Evolutionary conservation across 257 asterid genomes (phyloP).

Genomic region (Nyctanthes arbortristis): DNA sequence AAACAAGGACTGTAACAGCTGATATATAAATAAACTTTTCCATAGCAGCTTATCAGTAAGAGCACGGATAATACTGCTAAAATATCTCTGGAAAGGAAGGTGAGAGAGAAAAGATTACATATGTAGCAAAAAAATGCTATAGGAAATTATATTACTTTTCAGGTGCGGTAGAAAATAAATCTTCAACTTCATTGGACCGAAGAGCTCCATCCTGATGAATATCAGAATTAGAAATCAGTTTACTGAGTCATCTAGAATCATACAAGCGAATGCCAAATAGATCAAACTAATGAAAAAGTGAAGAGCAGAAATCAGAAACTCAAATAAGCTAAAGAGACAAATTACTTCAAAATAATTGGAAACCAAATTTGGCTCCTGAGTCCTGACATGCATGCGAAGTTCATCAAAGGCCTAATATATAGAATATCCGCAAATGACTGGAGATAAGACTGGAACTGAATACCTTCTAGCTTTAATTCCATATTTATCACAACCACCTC

Average conservation of each 20-base stretch:
- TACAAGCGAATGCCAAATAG: conserved; percentile 12
- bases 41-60: too few species aligned
- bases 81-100: conserved; percentile 2
- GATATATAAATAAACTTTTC: too few species aligned
- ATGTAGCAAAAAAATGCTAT: not conserved
- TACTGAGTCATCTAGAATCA: conserved; percentile 16
- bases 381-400: too few species aligned
- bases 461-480: too few species aligned
- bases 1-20: too few species aligned
- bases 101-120: not conserved
- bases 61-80: conserved; percentile 1
- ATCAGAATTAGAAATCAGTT: conserved; percentile 33
- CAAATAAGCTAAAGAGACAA: not conserved
- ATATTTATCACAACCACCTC: too few species aligned
- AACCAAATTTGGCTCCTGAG: too few species aligned
- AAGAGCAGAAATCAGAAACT: not conserved
- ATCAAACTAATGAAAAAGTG: conserved; percentile 4
- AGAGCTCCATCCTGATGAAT: conserved; percentile 84
- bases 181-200: conserved; percentile 82
- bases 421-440: too few species aligned
- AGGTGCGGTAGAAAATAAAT: conserved; percentile 55
- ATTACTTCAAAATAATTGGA: conserved; percentile 10
- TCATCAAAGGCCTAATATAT: too few species aligned
- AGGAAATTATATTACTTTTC: not conserved
- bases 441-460: too few species aligned